Conservation (phyloP, 441 rosid species). For the Brassica balearica region DNA sequence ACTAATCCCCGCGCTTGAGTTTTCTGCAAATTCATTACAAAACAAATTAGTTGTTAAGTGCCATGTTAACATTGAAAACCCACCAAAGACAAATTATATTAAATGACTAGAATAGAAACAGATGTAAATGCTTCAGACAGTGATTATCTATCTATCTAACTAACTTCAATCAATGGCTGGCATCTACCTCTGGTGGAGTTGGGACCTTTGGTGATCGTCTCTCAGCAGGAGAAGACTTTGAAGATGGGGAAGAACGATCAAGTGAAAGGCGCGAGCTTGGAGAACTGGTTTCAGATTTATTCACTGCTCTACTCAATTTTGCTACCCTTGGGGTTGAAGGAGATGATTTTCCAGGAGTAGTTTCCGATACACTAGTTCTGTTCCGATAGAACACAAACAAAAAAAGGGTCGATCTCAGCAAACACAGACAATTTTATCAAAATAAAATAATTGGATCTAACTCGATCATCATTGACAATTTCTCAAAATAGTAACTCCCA, state of each 20-base stretch:
- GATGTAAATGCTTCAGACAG: background rate
- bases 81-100: background rate
- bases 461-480: background rate
- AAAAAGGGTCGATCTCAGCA: background rate
- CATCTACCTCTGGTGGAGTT: slow-evolving; percentile 8
- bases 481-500: slow-evolving; percentile 7
- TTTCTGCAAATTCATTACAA: background rate
- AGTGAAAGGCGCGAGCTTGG: background rate
- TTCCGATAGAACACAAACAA: slow-evolving; percentile 2
- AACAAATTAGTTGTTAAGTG: background rate
- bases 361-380: background rate
- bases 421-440: background rate
- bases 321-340: background rate
- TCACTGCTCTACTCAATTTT: background rate
- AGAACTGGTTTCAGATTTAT: background rate
- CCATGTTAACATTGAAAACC: background rate
- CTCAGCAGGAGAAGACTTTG: slow-evolving; percentile 5
- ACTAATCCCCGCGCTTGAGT: background rate
- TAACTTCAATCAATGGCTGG: background rate
- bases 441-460: background rate
- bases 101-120: background rate
- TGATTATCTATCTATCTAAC: background rate
- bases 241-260: background rate
- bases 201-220: slow-evolving; percentile 3
- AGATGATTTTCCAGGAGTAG: slow-evolving; percentile 6